phyloP scores from a whole-genome alignment of 202 grass and related monocot species.

The Setaria italica region DNA sequence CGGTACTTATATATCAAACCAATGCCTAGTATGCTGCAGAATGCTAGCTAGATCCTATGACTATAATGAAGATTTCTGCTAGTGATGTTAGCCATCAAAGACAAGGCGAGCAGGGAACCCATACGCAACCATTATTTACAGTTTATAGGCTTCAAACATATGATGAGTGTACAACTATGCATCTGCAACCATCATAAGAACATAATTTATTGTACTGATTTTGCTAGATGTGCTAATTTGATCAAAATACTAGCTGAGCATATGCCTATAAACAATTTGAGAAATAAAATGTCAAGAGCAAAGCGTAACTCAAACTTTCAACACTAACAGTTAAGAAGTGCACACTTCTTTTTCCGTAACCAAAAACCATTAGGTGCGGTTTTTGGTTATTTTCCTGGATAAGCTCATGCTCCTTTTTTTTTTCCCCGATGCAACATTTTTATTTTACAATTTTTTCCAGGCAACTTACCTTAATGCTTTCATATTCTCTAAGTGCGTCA shows the following conservation, averaged over 20 bases:
- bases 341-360: not conserved
- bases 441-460: not conserved
- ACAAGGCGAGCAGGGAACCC: not conserved
- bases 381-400: constrained; percentile 17
- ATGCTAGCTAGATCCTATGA: not conserved
- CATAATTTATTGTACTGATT: not conserved
- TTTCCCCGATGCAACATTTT: not conserved
- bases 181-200: constrained; percentile 14
- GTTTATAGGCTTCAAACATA: constrained; percentile 26
- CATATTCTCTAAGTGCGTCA: constrained; percentile 79
- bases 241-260: constrained; percentile 7
- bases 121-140: constrained; percentile 8
- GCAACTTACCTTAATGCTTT: constrained; percentile 79
- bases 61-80: constrained; percentile 18
- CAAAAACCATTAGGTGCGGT: not conserved
- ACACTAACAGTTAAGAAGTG: constrained; percentile 14
- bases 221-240: constrained; percentile 13
- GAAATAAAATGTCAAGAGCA: not conserved
- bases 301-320: not conserved
- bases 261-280: not conserved
- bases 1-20: not conserved
- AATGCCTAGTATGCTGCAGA: not conserved
- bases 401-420: constrained; percentile 8
- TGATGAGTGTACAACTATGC: not conserved
- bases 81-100: constrained; percentile 2